phyloP scores from a whole-genome alignment of 1,284 basidiomycete species.

The Schizophyllum commune region DNA sequence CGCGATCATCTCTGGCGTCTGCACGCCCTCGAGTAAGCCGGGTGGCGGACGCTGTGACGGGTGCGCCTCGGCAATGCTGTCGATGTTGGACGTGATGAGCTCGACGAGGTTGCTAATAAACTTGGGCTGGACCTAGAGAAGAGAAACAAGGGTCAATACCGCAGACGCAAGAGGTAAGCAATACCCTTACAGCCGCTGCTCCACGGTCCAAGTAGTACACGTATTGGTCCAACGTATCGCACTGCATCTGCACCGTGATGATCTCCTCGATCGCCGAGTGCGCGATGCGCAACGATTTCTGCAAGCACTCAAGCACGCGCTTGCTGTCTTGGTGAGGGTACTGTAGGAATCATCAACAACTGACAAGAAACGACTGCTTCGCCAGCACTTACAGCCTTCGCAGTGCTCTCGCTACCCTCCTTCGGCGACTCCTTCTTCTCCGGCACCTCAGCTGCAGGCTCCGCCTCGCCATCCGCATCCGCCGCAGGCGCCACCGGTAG shows the following conservation, averaged over 20 bases:
- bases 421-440: conserved; percentile 19
- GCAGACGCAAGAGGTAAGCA: conserved; percentile 1
- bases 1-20: conserved; percentile 86
- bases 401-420: conserved; percentile 32
- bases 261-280: conserved; percentile 93
- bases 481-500: conserved; percentile 27
- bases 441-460: conserved; percentile 26
- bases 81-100: conserved; percentile 85
- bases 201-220: conserved; percentile 91
- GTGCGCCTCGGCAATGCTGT: conserved; percentile 82
- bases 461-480: conserved; percentile 27
- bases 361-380: neutral
- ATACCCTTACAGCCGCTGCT: conserved; percentile 86
- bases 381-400: conserved; percentile 48
- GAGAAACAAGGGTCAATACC: too few species aligned
- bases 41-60: conserved; percentile 73
- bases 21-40: conserved; percentile 83
- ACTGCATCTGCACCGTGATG: conserved; percentile 89
- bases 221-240: conserved; percentile 90
- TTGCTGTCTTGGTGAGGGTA: conserved; percentile 90
- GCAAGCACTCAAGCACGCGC: conserved; percentile 89
- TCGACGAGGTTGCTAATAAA: conserved; percentile 93
- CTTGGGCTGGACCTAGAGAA: conserved; percentile 88
- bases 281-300: conserved; percentile 89
- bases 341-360: conserved; percentile 28